Evolutionary conservation across 139 green algal species (phyloP).

Genomic region (Zygnema circumcarinatum): DNA sequence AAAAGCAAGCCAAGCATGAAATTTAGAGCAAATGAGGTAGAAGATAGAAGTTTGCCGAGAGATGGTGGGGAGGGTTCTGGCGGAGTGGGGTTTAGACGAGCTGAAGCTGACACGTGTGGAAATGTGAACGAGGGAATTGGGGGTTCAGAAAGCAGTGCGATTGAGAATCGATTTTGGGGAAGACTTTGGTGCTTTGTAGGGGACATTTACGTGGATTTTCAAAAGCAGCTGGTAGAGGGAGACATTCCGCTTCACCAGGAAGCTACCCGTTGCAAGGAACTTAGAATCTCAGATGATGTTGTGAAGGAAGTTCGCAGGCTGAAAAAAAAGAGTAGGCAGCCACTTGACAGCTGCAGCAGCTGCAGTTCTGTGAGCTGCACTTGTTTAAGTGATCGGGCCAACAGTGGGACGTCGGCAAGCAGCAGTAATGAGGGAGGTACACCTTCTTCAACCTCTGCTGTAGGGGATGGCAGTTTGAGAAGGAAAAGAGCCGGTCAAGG

Average conservation of each 20-base stretch:
- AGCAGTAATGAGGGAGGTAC: slow-evolving; percentile 14
- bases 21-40: too few relatives aligned
- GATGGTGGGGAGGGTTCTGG: not conserved
- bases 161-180: slow-evolving; percentile 24
- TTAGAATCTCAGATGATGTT: slow-evolving; percentile 49
- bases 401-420: slow-evolving; percentile 28
- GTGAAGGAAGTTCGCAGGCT: slow-evolving; percentile 40
- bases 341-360: slow-evolving; percentile 10
- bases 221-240: slow-evolving; percentile 18
- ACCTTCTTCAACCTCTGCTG: not conserved
- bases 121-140: not conserved
- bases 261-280: not conserved
- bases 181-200: slow-evolving; percentile 49
- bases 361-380: slow-evolving; percentile 26
- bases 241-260: slow-evolving; percentile 13
- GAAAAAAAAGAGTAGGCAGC: slow-evolving; percentile 44
- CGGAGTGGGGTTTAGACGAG: not conserved
- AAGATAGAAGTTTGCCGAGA: too few relatives aligned
- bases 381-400: slow-evolving; percentile 49
- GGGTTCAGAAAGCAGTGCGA: not conserved
- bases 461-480: not conserved
- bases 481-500: not conserved
- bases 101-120: not conserved
- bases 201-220: slow-evolving; percentile 49
- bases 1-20: too few relatives aligned